Percentiles rank a stretch among this genome's conserved stretches.
phyloP scores from a whole-genome alignment of 2,329 filamentous ascomycete genomes.

The Nothophaeocryptopus gaeumannii region DNA sequence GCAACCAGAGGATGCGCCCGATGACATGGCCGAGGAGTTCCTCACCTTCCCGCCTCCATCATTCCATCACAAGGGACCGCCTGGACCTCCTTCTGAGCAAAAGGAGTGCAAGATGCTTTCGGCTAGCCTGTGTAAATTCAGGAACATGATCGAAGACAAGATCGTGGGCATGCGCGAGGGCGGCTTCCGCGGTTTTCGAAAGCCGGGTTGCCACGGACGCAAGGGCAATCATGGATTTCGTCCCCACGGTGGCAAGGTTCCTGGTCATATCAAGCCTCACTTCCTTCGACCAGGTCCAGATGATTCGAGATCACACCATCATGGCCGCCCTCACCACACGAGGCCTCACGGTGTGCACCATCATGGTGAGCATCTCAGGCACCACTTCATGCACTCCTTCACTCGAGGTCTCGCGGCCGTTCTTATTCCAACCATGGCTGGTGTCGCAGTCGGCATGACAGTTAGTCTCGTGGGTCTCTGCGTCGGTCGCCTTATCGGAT shows the following conservation, averaged over 20 bases:
- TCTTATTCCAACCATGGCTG: conserved; percentile 65
- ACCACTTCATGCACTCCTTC: conserved; percentile 43
- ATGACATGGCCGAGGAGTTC: conserved; percentile 14
- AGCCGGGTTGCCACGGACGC: conserved; percentile 31
- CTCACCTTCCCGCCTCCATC: conserved; percentile 10
- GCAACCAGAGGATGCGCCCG: conserved; percentile 23
- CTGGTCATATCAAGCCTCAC: conserved; percentile 30
- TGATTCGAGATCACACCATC: conserved; percentile 14
- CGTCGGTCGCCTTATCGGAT: conserved; percentile 60
- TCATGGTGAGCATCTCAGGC: conserved; percentile 36
- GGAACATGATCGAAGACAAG: conserved; percentile 49
- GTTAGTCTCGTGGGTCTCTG: conserved; percentile 67
- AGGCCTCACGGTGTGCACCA: conserved; percentile 24
- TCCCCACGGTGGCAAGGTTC: conserved; percentile 20
- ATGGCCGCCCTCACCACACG: conserved; percentile 28
- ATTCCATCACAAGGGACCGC: conserved; percentile 3
- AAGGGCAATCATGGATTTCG: conserved; percentile 21
- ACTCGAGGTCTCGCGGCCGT: conserved; percentile 61
- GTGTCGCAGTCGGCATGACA: conserved; percentile 65
- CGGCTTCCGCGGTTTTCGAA: conserved; percentile 3
- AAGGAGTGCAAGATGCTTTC: conserved; percentile 39
- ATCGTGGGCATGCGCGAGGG: conserved; percentile 43
- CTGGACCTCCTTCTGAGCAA: conserved; percentile 21
- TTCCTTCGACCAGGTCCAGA: conserved; percentile 27
- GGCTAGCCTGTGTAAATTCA: conserved; percentile 56